Percentiles rank a stretch among this genome's conserved stretches.
Evolutionary conservation across 306 rosid species (phyloP).

Genomic region (Cajanus cajan): DNA sequence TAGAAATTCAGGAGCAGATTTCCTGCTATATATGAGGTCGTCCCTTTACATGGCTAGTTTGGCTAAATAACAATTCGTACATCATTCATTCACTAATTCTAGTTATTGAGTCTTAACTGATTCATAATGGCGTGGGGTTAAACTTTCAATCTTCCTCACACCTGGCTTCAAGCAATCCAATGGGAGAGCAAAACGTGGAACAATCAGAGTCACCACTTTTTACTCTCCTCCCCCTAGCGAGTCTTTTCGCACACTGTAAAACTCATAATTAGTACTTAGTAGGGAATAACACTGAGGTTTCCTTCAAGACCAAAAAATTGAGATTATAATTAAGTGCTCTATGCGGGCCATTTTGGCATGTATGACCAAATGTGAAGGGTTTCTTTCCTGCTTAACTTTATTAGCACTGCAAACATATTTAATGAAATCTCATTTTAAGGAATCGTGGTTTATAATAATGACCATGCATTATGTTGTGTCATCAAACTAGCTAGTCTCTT

Average conservation of each 20-base stretch:
- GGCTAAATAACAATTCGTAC: too few relatives aligned
- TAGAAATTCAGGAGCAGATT: not conserved
- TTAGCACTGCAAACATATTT: not conserved
- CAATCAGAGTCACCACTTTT: constrained; percentile 26
- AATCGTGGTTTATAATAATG: not conserved
- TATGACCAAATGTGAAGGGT: constrained; percentile 7
- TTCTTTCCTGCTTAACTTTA: constrained; percentile 5
- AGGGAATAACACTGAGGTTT: constrained; percentile 29
- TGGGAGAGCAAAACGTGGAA: not conserved
- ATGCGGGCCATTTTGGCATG: not conserved
- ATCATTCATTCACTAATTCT: not conserved
- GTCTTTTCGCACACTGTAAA: not conserved
- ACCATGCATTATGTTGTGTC: not conserved
- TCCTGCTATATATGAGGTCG: not conserved
- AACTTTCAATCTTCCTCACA: not conserved
- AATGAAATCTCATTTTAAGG: not conserved
- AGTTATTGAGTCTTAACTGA: not conserved
- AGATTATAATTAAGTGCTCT: not conserved
- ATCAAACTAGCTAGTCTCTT: not conserved
- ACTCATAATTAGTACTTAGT: constrained; percentile 34
- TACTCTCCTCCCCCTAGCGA: not conserved
- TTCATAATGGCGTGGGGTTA: not conserved
- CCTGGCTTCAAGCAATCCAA: not conserved
- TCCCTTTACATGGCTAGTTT: not conserved
- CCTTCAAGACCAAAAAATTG: constrained; percentile 24